Evolutionary conservation across 1,284 basidiomycete species (phyloP).

Genomic region (Puccinia coronata): DNA sequence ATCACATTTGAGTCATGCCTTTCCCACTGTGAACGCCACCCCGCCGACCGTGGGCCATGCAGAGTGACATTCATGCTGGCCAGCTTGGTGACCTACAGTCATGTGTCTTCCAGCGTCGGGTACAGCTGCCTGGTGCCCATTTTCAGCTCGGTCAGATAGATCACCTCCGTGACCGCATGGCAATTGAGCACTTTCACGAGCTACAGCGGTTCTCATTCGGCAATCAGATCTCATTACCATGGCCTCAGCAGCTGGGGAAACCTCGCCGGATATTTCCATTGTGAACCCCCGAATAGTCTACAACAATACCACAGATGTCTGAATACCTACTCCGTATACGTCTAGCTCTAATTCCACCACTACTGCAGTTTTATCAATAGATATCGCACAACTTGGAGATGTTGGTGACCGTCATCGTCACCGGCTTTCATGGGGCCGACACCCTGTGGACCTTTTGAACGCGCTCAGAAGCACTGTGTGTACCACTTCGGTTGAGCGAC

Average conservation of each 20-base stretch:
- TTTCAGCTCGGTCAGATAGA: conserved; percentile 67
- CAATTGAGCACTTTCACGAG: conserved; percentile 79
- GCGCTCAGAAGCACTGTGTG: neutral
- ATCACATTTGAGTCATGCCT: conserved; percentile 52
- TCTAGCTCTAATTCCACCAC: conserved; percentile 76
- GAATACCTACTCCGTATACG: conserved; percentile 59
- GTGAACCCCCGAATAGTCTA: conserved; percentile 72
- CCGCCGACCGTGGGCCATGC: conserved; percentile 63
- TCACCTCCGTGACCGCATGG: conserved; percentile 75
- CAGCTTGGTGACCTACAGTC: conserved; percentile 63
- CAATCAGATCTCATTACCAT: conserved; percentile 79
- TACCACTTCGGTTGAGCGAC: neutral
- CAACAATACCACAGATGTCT: conserved; percentile 59
- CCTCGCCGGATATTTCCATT: conserved; percentile 79
- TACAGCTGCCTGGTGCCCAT: conserved; percentile 52
- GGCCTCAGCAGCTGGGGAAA: conserved; percentile 80
- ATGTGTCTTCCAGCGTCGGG: conserved; percentile 60
- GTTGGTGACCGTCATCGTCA: conserved; percentile 71
- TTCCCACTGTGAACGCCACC: conserved; percentile 59
- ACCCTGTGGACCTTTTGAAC: neutral
- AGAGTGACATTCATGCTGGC: conserved; percentile 51
- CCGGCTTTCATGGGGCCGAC: neutral
- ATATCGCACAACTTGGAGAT: conserved; percentile 82
- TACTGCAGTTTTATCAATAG: no score
- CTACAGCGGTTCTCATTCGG: conserved; percentile 69